These are phyloP conservation scores for Pseudognaphalium luteoalbum DNA, from an alignment of 129 eudicot species.

Conservation along the genomic window DNA sequence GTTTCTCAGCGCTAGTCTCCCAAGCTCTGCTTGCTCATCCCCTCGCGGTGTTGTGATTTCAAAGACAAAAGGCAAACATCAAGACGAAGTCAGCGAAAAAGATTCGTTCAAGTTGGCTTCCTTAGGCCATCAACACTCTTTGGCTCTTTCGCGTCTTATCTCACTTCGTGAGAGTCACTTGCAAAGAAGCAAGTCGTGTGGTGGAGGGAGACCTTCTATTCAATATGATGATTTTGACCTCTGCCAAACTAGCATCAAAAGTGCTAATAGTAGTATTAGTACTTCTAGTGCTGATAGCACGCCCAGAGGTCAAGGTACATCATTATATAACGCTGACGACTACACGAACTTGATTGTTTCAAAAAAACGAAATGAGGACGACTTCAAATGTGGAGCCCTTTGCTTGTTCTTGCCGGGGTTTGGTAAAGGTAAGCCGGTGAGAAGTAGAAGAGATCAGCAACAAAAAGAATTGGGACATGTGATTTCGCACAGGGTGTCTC, in stretches of 20 bases:
- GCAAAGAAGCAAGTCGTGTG: slow-evolving; percentile 71
- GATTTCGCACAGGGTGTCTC: slow-evolving; percentile 63
- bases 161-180: slow-evolving; percentile 55
- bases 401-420: slow-evolving; percentile 82
- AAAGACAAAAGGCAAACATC: slow-evolving; percentile 31
- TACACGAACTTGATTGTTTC: slow-evolving; percentile 4
- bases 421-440: slow-evolving; percentile 67
- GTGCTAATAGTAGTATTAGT: slow-evolving; percentile 4
- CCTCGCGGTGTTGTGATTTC: slow-evolving; percentile 34
- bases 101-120: slow-evolving; percentile 8
- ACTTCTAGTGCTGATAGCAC: slow-evolving; percentile 21
- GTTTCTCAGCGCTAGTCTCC: slow-evolving; percentile 72
- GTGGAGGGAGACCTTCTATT: slow-evolving; percentile 57
- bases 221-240: slow-evolving; percentile 70
- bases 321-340: not conserved
- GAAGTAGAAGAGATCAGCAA: slow-evolving; percentile 39
- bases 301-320: slow-evolving; percentile 24
- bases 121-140: slow-evolving; percentile 49
- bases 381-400: slow-evolving; percentile 73
- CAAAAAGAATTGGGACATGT: slow-evolving; percentile 33
- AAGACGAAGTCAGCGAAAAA: slow-evolving; percentile 19
- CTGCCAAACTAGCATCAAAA: slow-evolving; percentile 32
- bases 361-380: slow-evolving; percentile 38
- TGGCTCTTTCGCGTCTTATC: slow-evolving; percentile 59
- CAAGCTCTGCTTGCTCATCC: slow-evolving; percentile 64